These are phyloP conservation scores for Neofusicoccum sp. DNA, from an alignment of 2,329 filamentous ascomycete species.

Conservation along the genomic window DNA sequence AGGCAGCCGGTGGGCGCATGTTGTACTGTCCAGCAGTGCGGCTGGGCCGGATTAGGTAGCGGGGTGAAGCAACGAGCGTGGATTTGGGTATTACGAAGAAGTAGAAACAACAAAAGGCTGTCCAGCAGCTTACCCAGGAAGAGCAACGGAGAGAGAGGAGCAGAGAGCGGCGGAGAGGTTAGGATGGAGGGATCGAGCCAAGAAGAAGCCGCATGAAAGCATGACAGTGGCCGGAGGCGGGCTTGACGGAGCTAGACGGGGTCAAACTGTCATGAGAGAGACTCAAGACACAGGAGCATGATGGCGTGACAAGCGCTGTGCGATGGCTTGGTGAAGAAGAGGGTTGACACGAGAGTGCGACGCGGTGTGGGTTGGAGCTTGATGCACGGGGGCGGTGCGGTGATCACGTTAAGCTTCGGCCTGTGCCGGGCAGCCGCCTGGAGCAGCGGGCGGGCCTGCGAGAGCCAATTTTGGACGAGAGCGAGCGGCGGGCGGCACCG, in stretches of 20 bases:
- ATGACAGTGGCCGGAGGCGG: not conserved
- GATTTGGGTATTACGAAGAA: slow-evolving; percentile 33
- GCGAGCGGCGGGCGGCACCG: slow-evolving; percentile 1
- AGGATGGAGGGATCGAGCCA: slow-evolving; percentile 3
- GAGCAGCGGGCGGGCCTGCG: not conserved
- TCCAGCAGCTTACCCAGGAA: slow-evolving; percentile 15
- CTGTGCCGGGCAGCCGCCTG: slow-evolving; percentile 1
- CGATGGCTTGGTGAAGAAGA: not conserved
- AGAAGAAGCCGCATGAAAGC: slow-evolving; percentile 10
- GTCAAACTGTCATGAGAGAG: slow-evolving; percentile 13
- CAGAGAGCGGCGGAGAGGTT: not conserved
- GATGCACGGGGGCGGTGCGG: slow-evolving; percentile 4
- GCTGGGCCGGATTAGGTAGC: not conserved
- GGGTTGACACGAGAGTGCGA: slow-evolving; percentile 16
- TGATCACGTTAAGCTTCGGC: slow-evolving; percentile 9
- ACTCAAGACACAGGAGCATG: slow-evolving; percentile 14
- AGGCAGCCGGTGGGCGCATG: slow-evolving; percentile 34
- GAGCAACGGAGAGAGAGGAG: not conserved
- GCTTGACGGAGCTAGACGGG: not conserved
- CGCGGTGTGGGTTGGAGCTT: slow-evolving; percentile 1
- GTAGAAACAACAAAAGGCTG: slow-evolving; percentile 8
- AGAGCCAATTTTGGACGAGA: not conserved
- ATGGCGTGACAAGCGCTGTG: slow-evolving; percentile 15
- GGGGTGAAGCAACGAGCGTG: slow-evolving; percentile 29
- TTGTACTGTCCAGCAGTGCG: slow-evolving; percentile 16